Percentiles rank a stretch among this genome's conserved stretches.
These are phyloP conservation scores for Henckelia pumila DNA, from an alignment of 257 asterid genomes.

Conservation along the genomic window DNA sequence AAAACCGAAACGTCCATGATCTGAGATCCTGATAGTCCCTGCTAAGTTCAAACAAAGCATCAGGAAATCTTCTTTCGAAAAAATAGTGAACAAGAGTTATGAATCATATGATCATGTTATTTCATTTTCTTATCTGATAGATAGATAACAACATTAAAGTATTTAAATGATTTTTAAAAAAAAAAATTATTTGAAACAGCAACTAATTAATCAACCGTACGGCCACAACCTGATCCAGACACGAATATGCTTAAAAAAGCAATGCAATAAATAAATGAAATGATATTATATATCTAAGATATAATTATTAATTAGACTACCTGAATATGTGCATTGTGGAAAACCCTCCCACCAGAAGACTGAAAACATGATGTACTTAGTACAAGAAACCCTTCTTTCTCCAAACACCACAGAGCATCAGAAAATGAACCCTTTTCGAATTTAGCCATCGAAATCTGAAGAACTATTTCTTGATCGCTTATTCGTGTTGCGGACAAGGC, in stretches of 20 bases:
- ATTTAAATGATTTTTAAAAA: too few species aligned
- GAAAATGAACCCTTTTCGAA: slow-evolving; percentile 28
- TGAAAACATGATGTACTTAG: slow-evolving; percentile 44
- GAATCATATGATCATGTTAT: too few species aligned
- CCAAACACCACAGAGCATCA: slow-evolving; percentile 38
- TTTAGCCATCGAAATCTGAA: slow-evolving; percentile 44
- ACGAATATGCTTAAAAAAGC: too few species aligned
- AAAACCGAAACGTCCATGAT: background rate
- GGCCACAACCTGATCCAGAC: too few species aligned
- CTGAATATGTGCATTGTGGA: slow-evolving; percentile 58
- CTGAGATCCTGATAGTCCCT: background rate
- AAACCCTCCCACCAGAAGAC: slow-evolving; percentile 48
- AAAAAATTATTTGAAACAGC: too few species aligned
- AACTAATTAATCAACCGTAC: too few species aligned
- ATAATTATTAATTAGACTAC: slow-evolving; percentile 24
- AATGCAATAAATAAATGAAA: too few species aligned
- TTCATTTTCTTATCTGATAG: too few species aligned
- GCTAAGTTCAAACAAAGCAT: background rate
- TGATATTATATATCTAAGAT: too few species aligned
- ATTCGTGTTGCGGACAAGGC: slow-evolving; percentile 38
- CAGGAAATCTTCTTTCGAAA: too few species aligned
- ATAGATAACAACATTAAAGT: too few species aligned
- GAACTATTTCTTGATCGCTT: slow-evolving; percentile 41
- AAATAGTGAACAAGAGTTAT: too few species aligned
- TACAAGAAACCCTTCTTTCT: slow-evolving; percentile 46